These are phyloP conservation scores for Lyophyllum atratum DNA, from an alignment of 768 basidiomycete genomes.

Conservation along the genomic window DNA sequence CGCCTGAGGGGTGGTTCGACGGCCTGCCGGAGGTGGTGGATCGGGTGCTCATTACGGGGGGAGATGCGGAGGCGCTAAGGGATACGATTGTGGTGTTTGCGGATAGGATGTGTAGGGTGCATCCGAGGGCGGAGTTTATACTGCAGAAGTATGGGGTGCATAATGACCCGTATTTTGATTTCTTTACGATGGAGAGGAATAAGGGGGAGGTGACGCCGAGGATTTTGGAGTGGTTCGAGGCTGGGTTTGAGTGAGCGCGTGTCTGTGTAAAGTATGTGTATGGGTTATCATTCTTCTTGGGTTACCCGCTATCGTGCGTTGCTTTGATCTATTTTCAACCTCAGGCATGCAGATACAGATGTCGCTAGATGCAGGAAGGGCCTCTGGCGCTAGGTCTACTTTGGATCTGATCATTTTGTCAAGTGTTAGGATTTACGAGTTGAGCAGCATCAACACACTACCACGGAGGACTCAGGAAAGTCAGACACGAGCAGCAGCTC, in stretches of 20 bases:
- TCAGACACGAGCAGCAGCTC: too few relatives aligned
- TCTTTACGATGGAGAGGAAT: constrained; percentile 20
- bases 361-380: too few relatives aligned
- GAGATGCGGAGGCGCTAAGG: constrained; percentile 33
- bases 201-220: constrained; percentile 20
- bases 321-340: too few relatives aligned
- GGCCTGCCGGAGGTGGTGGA: constrained; percentile 30
- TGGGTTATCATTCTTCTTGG: too few relatives aligned
- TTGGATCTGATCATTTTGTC: too few relatives aligned
- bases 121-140: constrained; percentile 19
- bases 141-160: constrained; percentile 37
- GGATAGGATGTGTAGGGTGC: constrained; percentile 22
- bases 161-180: constrained; percentile 37
- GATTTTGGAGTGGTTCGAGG: constrained; percentile 21
- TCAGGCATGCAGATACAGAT: too few relatives aligned
- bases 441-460: too few relatives aligned
- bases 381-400: too few relatives aligned
- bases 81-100: constrained; percentile 31
- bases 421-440: too few relatives aligned
- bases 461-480: too few relatives aligned
- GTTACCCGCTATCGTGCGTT: too few relatives aligned
- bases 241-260: constrained; percentile 3
- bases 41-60: constrained; percentile 37
- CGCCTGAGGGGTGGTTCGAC: constrained; percentile 35
- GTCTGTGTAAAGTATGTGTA: too few relatives aligned